Evolutionary conservation across 2,329 filamentous ascomycete species (phyloP).

Genomic region (Zymoseptoria tritici): DNA sequence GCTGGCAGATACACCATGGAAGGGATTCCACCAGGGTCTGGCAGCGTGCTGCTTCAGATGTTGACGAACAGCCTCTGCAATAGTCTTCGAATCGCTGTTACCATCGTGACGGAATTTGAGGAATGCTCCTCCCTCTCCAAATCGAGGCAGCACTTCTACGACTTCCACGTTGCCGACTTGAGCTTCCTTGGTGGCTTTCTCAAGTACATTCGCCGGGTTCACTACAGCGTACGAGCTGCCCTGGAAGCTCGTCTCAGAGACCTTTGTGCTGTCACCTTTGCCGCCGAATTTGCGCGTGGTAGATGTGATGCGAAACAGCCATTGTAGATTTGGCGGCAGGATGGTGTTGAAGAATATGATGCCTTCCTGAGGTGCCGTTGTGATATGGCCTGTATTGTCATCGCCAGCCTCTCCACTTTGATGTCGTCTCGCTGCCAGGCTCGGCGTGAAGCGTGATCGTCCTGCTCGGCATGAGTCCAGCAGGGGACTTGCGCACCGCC

Average conservation of each 20-base stretch:
- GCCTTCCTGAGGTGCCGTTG: conserved; percentile 65
- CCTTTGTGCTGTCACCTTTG: conserved; percentile 3
- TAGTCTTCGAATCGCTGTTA: conserved; percentile 42
- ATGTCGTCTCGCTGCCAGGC: conserved; percentile 8
- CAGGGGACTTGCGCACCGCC: neutral
- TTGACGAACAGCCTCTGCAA: conserved; percentile 55
- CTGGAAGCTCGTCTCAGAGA: conserved; percentile 6
- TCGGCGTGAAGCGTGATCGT: neutral
- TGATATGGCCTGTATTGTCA: conserved; percentile 73
- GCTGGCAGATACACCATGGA: conserved; percentile 61
- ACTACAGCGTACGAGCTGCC: conserved; percentile 36
- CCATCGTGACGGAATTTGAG: conserved; percentile 67
- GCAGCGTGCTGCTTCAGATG: conserved; percentile 63
- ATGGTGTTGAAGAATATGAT: conserved; percentile 90
- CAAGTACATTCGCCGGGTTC: conserved; percentile 49
- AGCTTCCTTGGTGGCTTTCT: conserved; percentile 31
- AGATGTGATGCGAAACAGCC: conserved; percentile 49
- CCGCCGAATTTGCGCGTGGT: conserved; percentile 28
- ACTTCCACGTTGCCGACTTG: conserved; percentile 50
- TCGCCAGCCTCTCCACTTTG: conserved; percentile 17
- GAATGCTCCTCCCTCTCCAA: conserved; percentile 90
- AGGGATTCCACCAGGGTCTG: conserved; percentile 85
- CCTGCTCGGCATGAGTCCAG: neutral
- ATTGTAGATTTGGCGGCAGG: conserved; percentile 70
- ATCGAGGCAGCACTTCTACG: conserved; percentile 71